A percentile compares a stretch with the other conserved stretches of the same genome.
Conservation (phyloP, 2,329 filamentous ascomycete species). For the Parascedosporium putredinis region DNA sequence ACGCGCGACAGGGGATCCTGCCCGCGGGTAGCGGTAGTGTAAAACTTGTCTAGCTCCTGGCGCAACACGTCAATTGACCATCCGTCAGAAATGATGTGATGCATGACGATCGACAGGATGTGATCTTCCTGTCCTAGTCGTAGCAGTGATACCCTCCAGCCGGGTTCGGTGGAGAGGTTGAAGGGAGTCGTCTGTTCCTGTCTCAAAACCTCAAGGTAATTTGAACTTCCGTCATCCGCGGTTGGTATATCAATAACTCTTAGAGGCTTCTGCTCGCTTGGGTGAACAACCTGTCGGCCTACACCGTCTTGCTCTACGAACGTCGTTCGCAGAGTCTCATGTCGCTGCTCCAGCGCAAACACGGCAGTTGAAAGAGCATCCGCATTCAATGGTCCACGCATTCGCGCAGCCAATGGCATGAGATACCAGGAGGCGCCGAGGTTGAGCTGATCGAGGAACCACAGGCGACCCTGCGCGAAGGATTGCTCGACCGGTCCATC, state of each 20-base stretch:
- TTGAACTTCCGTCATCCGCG: too few relatives aligned
- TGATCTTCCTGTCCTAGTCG: constrained; percentile 12
- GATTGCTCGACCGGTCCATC: constrained; percentile 14
- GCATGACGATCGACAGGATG: constrained; percentile 18
- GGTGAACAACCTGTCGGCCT: constrained; percentile 8
- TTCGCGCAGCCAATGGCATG: constrained; percentile 11
- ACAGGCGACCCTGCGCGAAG: constrained; percentile 15
- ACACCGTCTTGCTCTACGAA: constrained; percentile 11
- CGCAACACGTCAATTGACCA: constrained; percentile 18
- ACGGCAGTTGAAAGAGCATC: constrained; percentile 11
- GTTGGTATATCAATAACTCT: neutral
- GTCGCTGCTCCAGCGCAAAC: constrained; percentile 12
- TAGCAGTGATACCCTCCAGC: constrained; percentile 14
- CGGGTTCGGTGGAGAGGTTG: constrained; percentile 13
- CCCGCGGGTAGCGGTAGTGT: constrained; percentile 11
- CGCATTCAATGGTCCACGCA: constrained; percentile 11
- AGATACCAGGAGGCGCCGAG: constrained; percentile 13
- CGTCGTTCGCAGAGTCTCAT: constrained; percentile 14
- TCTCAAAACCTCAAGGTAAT: neutral
- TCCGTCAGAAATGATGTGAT: constrained; percentile 20
- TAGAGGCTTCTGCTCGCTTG: neutral
- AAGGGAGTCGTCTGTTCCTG: constrained; percentile 15
- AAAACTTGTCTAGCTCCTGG: constrained; percentile 14
- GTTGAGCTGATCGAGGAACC: constrained; percentile 15
- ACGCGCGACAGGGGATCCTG: constrained; percentile 11